Base-by-base conservation (phyloP, 2,329 filamentous ascomycete species). In the Ramularia endophylla region DNA sequence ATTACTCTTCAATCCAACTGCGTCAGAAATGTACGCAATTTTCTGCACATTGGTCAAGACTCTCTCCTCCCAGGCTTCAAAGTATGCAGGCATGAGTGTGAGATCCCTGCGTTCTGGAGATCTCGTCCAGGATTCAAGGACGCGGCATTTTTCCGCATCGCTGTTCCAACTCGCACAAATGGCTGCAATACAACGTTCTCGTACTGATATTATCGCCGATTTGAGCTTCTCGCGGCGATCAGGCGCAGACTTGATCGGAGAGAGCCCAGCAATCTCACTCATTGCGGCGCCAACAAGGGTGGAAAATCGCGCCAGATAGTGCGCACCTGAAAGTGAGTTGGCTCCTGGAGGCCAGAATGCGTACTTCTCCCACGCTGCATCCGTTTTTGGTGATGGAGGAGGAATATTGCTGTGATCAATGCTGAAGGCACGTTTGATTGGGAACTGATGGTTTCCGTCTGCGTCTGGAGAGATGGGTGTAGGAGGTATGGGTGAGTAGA, bases 261-360 rank as follows among this genome's bases (percentile, higher is more conserved):
- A 72, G 19, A 95, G 71, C 19, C 81, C 78, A 1, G 86, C 85
- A 74, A 95, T 83, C 58, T 95, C 89, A 19, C 84, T 85, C 1
- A 87, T 86, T 2, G 85, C 89, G 2, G 83, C 83, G n/a, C 90
- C 88, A 3, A 98, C 79, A 3, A 95, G 71, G 0, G 81, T 73
- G 16, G 97, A 71, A 60, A 92, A 83, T 60, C 85, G 87, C 37
- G 85, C 81, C 4, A 98, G 74, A 58, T 94, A 95, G 61, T 94
- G 80, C 2, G 90, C 86, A n/a, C 86, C 90, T 44, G 88, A 94
- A 17, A 97, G 70, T 0, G 89, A 89, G 59, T 95, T 97, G 2
- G 88, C 85, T 67, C 85, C 83, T 0, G 90, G 92, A 3, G 90
- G 89, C 89, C 90, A 97, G 64, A 97, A 98, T 0, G 89, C 90